Conservation (phyloP, 2,329 filamentous ascomycete species). For the Neofusicoccum ribis region DNA sequence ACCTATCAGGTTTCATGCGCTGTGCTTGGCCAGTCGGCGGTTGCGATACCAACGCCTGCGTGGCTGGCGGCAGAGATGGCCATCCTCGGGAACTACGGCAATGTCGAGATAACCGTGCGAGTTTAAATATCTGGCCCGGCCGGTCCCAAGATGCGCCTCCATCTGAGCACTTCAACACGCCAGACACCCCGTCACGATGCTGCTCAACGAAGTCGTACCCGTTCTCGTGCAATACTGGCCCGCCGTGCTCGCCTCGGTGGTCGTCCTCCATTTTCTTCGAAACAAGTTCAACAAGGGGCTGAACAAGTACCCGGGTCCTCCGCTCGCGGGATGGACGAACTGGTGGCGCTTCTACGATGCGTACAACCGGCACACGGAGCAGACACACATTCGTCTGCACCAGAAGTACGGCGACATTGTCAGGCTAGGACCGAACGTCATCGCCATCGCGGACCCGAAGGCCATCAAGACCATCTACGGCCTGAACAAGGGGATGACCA, state of each 20-base stretch:
- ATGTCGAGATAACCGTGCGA: neutral
- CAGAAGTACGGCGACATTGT: conserved; percentile 72
- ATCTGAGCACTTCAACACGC: conserved; percentile 18
- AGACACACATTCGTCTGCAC: conserved; percentile 69
- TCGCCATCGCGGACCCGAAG: conserved; percentile 73
- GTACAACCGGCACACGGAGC: conserved; percentile 62
- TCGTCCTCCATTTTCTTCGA: conserved; percentile 39
- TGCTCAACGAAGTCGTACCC: conserved; percentile 37
- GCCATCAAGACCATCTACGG: conserved; percentile 78
- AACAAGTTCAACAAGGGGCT: conserved; percentile 58
- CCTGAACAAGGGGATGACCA: conserved; percentile 76
- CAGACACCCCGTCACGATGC: conserved; percentile 28
- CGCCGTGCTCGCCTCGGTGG: conserved; percentile 33
- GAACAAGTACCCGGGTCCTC: conserved; percentile 71
- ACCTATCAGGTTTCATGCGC: conserved; percentile 5
- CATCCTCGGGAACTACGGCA: conserved; percentile 4
- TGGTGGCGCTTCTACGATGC: conserved; percentile 76
- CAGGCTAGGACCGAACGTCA: conserved; percentile 69
- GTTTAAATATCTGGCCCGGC: neutral
- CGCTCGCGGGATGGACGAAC: conserved; percentile 67
- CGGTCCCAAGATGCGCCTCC: neutral
- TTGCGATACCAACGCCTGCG: neutral
- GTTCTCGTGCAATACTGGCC: conserved; percentile 45
- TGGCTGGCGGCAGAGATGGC: neutral
- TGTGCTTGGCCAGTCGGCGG: conserved; percentile 3